Conservation (phyloP, 2,329 filamentous ascomycete genomes). For the Elsinoe fawcettii region DNA sequence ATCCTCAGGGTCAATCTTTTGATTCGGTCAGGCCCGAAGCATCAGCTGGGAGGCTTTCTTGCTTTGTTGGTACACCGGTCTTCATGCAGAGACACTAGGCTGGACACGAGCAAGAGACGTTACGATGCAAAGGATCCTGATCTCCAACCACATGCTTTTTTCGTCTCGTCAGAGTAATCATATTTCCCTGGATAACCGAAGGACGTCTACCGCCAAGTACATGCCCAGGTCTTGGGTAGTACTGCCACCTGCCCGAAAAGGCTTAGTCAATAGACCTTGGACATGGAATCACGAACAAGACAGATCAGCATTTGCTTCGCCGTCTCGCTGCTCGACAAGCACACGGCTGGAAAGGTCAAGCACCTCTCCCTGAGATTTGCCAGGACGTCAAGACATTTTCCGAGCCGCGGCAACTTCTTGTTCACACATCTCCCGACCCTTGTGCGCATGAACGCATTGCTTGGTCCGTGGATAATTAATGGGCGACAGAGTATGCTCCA, state of each 20-base stretch:
- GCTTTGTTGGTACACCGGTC: not conserved
- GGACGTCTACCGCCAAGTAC: conserved; percentile 7
- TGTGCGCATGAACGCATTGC: conserved; percentile 4
- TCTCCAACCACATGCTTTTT: conserved; percentile 12
- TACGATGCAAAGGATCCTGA: conserved; percentile 1
- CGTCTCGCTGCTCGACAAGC: conserved; percentile 4
- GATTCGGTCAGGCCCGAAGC: conserved; percentile 6
- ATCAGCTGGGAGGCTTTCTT: not conserved
- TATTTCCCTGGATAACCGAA: conserved; percentile 7
- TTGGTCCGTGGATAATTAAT: not conserved
- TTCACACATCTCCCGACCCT: conserved; percentile 11
- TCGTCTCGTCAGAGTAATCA: not conserved
- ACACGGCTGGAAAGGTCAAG: conserved; percentile 6
- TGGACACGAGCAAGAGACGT: conserved; percentile 3
- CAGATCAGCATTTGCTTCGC: conserved; percentile 7
- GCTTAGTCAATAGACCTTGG: not conserved
- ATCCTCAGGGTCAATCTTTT: not conserved
- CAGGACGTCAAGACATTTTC: not conserved
- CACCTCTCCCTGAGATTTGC: not conserved
- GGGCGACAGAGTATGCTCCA: not conserved
- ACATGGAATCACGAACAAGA: not conserved
- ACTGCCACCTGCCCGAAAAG: not conserved
- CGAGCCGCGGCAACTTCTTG: conserved; percentile 10
- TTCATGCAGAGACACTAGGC: not conserved
- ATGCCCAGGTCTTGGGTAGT: conserved; percentile 8